Evolutionary conservation across 1,139 yeast species (phyloP).

Genomic region (Candida sanyaensis): DNA sequence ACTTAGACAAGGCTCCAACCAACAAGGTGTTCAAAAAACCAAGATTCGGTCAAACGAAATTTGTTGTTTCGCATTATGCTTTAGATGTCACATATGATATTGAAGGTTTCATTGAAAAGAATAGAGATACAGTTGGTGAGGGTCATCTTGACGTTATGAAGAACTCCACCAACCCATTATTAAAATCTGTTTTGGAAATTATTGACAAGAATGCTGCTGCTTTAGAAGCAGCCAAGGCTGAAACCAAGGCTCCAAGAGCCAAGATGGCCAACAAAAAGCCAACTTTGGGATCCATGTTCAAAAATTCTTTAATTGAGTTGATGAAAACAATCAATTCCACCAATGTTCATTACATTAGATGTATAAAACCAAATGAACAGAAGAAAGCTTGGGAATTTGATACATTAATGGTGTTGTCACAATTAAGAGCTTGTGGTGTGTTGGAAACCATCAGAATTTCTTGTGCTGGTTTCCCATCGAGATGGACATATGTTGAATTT

Average conservation of each 20-base stretch:
- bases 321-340: conserved; percentile 94
- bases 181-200: conserved; percentile 62
- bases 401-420: conserved; percentile 92
- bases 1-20: conserved; percentile 78
- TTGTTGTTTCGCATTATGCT: conserved; percentile 92
- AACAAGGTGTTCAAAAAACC: conserved; percentile 87
- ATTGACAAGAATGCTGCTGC: conserved; percentile 64
- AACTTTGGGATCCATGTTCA: conserved; percentile 92
- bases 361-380: conserved; percentile 94
- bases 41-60: conserved; percentile 89
- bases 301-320: conserved; percentile 85
- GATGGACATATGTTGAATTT: conserved; percentile 95
- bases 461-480: conserved; percentile 96
- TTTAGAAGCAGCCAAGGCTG: conserved; percentile 48
- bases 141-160: conserved; percentile 87
- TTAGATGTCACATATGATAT: conserved; percentile 90
- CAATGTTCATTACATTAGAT: conserved; percentile 94
- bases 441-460: conserved; percentile 94
- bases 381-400: conserved; percentile 97
- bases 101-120: conserved; percentile 95
- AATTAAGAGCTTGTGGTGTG: conserved; percentile 98
- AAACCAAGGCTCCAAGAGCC: conserved; percentile 28
- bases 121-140: conserved; percentile 96
- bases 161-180: conserved; percentile 63
- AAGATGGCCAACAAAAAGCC: conserved; percentile 71